Evolutionary conservation across 2,329 filamentous ascomycete species (phyloP), one percentile per base, ranked within the genome.

Genomic region (Penicillium sp.): DNA sequence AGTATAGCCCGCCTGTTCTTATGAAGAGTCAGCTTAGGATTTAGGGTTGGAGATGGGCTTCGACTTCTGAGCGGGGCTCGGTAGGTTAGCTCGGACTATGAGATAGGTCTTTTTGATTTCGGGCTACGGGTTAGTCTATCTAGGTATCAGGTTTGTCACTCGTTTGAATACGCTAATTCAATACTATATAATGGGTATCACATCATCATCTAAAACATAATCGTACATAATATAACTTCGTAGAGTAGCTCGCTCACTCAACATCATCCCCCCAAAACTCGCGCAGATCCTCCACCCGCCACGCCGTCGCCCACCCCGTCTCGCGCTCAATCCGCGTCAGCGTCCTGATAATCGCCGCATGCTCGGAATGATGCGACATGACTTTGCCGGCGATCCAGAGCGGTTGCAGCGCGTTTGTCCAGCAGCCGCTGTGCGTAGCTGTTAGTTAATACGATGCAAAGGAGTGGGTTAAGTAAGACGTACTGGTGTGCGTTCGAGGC

Each of bases 281-380:
- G 50, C 79, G 80, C 51, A 86, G 53, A 69, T 86, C 84, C 17
- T 85, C 81, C 0, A 78, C 81, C 47, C 84, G 71, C 84, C 84
- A 86, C 62, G 77, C 76, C 0, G 84, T 85, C 3, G 79, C 78
- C 83, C 84, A 86, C 0, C 84, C 84, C 7, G 80, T 83, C 65
- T 84, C 82, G 30, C 73, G 73, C 72, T 86, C 84, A 38, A 86
- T 86, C 26, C 76, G 75, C 17, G 78, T 79, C 48, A 84, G 68
- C 15, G 84, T 71, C 11, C 81, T 76, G 11, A 85, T 41, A n/a
- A 86, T 83, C 59, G 68, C 81, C 56, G 60, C 73, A 65, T 75
- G 84, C 71, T 75, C 82, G 44, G 69, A 79, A 3, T 65, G 71
- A 64, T 82, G 80, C 30, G 77, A 80, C 79, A 83, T 82, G 13